Percentiles rank a stretch among this genome's conserved stretches.
These are phyloP conservation scores for Syncephalis plumigaleata DNA, from an alignment of 371 early-diverging fungal species.

Conservation along the genomic window DNA sequence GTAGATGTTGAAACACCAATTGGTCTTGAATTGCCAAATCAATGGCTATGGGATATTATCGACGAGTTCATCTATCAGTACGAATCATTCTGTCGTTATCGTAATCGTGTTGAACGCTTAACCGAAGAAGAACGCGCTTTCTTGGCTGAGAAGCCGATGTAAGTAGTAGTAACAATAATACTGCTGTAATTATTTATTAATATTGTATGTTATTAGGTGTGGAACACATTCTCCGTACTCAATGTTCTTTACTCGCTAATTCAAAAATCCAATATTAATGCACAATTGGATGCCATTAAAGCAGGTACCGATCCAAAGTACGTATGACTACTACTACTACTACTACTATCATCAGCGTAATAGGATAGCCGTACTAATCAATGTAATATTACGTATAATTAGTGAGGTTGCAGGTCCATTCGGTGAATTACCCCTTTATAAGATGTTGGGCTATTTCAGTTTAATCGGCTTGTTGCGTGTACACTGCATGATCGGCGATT, in stretches of 20 bases:
- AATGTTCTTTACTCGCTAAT: constrained; percentile 87
- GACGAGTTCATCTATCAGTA: constrained; percentile 97
- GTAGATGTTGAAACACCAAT: constrained; percentile 67
- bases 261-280: constrained; percentile 83
- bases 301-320: constrained; percentile 73
- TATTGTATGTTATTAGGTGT: constrained; percentile 26
- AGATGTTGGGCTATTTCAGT: constrained; percentile 93
- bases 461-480: constrained; percentile 85
- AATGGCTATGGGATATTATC: constrained; percentile 97
- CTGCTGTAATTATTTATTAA: background rate
- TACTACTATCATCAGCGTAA: background rate
- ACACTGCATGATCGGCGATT: constrained; percentile 89
- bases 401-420: constrained; percentile 62
- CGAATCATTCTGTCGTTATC: constrained; percentile 89
- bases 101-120: constrained; percentile 68
- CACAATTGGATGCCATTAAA: constrained; percentile 74
- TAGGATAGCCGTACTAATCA: background rate
- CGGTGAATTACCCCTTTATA: constrained; percentile 65
- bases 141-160: constrained; percentile 65
- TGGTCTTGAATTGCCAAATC: constrained; percentile 83
- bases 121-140: constrained; percentile 61
- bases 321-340: constrained; percentile 1
- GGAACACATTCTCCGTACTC: constrained; percentile 89
- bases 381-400: background rate
- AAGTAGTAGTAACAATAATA: constrained; percentile 2